Evolutionary conservation across 1,284 basidiomycete species (phyloP).

Genomic region (Trichosporon coremiiforme): DNA sequence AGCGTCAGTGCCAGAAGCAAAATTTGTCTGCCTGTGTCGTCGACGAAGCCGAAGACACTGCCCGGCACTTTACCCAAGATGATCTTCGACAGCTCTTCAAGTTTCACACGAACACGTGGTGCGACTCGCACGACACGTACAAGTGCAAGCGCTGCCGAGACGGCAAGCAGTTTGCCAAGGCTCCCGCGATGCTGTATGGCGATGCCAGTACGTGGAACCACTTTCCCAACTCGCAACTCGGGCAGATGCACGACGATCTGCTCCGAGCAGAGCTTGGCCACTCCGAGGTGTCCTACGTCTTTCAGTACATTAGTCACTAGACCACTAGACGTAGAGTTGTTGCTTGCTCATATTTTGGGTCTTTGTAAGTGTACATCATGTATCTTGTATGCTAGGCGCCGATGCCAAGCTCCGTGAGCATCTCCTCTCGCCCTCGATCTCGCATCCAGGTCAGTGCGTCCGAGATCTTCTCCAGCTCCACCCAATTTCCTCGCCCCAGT

Average conservation of each 20-base stretch:
- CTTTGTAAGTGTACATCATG: slow-evolving; percentile 13
- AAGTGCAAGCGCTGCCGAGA: slow-evolving; percentile 94
- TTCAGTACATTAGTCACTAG: slow-evolving; percentile 71
- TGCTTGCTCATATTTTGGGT: slow-evolving; percentile 10
- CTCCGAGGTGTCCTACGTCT: slow-evolving; percentile 85
- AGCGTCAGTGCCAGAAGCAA: slow-evolving; percentile 90
- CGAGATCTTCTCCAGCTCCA: slow-evolving; percentile 68
- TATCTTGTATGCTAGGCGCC: slow-evolving; percentile 50
- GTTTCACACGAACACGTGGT: slow-evolving; percentile 83
- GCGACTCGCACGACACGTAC: slow-evolving; percentile 96
- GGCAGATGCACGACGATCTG: slow-evolving; percentile 92
- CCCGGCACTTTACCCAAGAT: slow-evolving; percentile 92
- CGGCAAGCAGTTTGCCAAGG: slow-evolving; percentile 80
- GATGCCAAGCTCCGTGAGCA: slow-evolving; percentile 68
- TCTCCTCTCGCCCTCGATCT: slow-evolving; percentile 60
- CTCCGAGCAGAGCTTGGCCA: slow-evolving; percentile 83
- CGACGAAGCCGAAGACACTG: slow-evolving; percentile 93
- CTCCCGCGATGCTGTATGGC: slow-evolving; percentile 86
- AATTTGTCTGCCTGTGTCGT: slow-evolving; percentile 96
- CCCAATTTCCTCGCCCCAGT: slow-evolving; percentile 51
- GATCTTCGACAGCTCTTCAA: slow-evolving; percentile 87
- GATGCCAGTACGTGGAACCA: slow-evolving; percentile 99
- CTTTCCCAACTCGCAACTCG: slow-evolving; percentile 82
- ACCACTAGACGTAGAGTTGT: slow-evolving; percentile 11
- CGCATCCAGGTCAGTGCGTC: slow-evolving; percentile 70